These are phyloP conservation scores for Cryphonectria parasitica DNA, from an alignment of 2,329 filamentous ascomycete species.

Conservation along the genomic window DNA sequence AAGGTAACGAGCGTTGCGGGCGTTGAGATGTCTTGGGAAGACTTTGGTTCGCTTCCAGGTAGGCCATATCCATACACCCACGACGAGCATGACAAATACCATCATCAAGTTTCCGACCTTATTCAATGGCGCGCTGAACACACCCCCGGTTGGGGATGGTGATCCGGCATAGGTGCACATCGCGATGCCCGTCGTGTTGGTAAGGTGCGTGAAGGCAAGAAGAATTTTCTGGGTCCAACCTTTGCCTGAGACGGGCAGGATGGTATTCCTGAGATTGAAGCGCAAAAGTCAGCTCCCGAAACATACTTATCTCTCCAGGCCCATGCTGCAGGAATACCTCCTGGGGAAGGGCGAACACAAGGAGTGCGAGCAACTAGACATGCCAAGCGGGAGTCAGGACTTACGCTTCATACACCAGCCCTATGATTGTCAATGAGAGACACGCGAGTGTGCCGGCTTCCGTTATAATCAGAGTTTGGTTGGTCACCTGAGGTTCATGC, in stretches of 20 bases:
- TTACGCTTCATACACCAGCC: conserved; percentile 38
- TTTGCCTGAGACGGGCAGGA: conserved; percentile 16
- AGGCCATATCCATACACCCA: conserved; percentile 33
- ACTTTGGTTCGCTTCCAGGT: conserved; percentile 28
- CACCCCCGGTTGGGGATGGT: conserved; percentile 28
- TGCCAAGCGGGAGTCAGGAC: neutral
- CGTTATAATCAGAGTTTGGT: conserved; percentile 35
- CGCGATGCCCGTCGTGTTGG: conserved; percentile 32
- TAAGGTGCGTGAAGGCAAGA: conserved; percentile 32
- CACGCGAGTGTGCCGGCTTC: conserved; percentile 35
- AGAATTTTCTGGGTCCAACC: conserved; percentile 31
- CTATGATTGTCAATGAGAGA: conserved; percentile 20
- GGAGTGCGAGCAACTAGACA: too few species aligned
- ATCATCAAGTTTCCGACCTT: conserved; percentile 33
- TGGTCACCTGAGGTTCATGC: conserved; percentile 31
- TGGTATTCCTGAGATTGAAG: conserved; percentile 8
- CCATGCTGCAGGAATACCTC: neutral
- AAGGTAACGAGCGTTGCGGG: conserved; percentile 28
- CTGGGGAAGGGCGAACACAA: neutral
- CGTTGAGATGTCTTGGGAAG: conserved; percentile 30
- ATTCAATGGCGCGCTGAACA: conserved; percentile 29
- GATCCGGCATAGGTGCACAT: conserved; percentile 31
- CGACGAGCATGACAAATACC: conserved; percentile 32
- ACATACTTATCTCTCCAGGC: neutral
- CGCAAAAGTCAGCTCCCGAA: neutral